These are phyloP conservation scores for Mrakia blollopis DNA, from an alignment of 768 basidiomycete genomes.

Conservation along the genomic window DNA sequence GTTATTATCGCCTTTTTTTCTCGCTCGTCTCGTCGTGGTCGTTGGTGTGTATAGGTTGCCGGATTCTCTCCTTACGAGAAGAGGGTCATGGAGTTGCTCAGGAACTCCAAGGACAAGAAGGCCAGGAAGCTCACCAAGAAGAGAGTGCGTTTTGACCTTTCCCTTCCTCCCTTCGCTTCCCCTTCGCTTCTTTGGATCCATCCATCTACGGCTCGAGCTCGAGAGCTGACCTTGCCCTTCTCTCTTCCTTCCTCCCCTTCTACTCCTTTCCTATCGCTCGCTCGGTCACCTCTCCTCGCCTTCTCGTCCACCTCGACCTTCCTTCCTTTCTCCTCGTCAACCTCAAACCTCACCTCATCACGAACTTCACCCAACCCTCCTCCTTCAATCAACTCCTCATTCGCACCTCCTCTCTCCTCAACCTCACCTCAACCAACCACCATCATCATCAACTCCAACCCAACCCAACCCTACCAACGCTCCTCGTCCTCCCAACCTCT, in stretches of 20 bases:
- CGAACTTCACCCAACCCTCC: not conserved
- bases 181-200: not conserved
- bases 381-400: not conserved
- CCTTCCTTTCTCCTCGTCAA: not conserved
- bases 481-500: not conserved
- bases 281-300: not conserved
- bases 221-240: conserved; percentile 9
- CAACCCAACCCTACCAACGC: not conserved
- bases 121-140: conserved; percentile 99
- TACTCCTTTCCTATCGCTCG: not conserved
- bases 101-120: conserved; percentile 99
- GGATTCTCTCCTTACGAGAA: conserved; percentile 98
- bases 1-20: not conserved
- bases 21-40: not conserved
- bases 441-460: not conserved
- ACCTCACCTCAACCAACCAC: not conserved
- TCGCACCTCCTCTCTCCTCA: not conserved
- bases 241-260: not conserved
- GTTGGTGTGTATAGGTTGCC: conserved; percentile 45
- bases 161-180: not conserved
- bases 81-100: conserved; percentile 93
- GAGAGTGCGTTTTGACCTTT: conserved; percentile 60
- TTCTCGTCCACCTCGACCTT: not conserved
- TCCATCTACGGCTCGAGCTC: not conserved
- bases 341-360: not conserved